phyloP scores from a whole-genome alignment of 2,329 filamentous ascomycete species.

The Pestalotiopsis sp. region DNA sequence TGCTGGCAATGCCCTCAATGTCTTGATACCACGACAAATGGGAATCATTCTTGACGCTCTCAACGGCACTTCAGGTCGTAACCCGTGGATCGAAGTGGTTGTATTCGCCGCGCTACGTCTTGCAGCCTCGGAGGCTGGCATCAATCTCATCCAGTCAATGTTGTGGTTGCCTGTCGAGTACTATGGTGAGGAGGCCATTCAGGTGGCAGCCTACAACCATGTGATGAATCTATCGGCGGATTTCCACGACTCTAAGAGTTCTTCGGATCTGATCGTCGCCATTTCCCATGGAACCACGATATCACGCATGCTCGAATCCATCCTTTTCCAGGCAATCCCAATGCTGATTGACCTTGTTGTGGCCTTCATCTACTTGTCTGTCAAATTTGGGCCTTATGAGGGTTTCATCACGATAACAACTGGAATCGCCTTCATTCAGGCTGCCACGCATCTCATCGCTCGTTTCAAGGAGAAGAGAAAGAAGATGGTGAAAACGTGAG shows the following conservation, averaged over 20 bases:
- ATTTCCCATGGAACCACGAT: constrained; percentile 57
- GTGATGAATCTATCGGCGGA: constrained; percentile 63
- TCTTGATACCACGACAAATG: constrained; percentile 80
- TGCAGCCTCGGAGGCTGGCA: constrained; percentile 56
- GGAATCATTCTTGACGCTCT: constrained; percentile 78
- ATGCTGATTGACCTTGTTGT: constrained; percentile 63
- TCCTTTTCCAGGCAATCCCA: constrained; percentile 60
- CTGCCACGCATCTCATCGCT: constrained; percentile 54
- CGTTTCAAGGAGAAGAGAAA: constrained; percentile 51
- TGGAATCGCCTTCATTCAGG: constrained; percentile 57
- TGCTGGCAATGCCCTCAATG: constrained; percentile 71
- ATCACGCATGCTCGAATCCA: constrained; percentile 58
- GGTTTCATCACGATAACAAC: constrained; percentile 64
- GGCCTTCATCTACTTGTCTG: constrained; percentile 61
- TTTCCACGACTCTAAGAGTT: constrained; percentile 63
- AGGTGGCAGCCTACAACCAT: constrained; percentile 59
- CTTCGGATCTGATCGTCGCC: constrained; percentile 60
- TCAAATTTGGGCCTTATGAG: constrained; percentile 62
- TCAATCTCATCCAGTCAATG: constrained; percentile 55
- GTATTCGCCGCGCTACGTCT: constrained; percentile 37
- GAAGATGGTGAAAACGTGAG: constrained; percentile 50
- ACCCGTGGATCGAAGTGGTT: constrained; percentile 17
- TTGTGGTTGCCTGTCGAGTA: constrained; percentile 62
- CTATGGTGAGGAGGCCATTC: constrained; percentile 57
- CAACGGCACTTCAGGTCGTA: constrained; percentile 34